Conservation (phyloP, 176 grass and related monocot species). For the Avena atlantica region DNA sequence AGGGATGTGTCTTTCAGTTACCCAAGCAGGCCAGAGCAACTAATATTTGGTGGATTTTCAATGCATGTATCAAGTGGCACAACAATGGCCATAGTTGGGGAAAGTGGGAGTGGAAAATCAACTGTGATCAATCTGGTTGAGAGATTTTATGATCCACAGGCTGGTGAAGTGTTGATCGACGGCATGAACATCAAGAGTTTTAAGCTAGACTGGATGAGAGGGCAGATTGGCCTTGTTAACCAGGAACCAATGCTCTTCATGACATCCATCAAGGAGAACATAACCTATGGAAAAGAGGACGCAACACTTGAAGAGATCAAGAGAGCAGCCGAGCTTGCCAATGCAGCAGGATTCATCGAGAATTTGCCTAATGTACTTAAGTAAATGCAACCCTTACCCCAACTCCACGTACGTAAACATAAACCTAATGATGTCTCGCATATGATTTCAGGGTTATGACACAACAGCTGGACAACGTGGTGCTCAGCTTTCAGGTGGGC, state of each 20-base stretch:
- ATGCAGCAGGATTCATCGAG: slow-evolving; percentile 61
- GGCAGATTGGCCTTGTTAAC: slow-evolving; percentile 61
- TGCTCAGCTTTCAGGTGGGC: slow-evolving; percentile 64
- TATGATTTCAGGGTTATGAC: slow-evolving; percentile 54
- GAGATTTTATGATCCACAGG: slow-evolving; percentile 82
- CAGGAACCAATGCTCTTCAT: slow-evolving; percentile 67
- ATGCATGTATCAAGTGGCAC: slow-evolving; percentile 59
- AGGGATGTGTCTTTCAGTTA: slow-evolving; percentile 65
- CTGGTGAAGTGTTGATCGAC: slow-evolving; percentile 74
- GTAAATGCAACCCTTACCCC: slow-evolving; percentile 34
- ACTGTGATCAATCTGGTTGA: slow-evolving; percentile 79
- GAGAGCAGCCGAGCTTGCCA: slow-evolving; percentile 49
- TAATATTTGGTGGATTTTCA: slow-evolving; percentile 71
- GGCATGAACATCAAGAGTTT: slow-evolving; percentile 73
- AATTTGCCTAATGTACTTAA: slow-evolving; percentile 52
- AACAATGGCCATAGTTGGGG: slow-evolving; percentile 83
- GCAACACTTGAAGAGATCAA: slow-evolving; percentile 62
- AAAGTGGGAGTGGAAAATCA: slow-evolving; percentile 88
- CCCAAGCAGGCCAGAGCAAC: slow-evolving; percentile 57
- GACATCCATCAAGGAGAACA: slow-evolving; percentile 61
- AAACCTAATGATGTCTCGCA: slow-evolving; percentile 32
- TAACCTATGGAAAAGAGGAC: slow-evolving; percentile 55
- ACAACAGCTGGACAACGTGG: slow-evolving; percentile 55
- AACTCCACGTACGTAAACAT: background rate
- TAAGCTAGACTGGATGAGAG: slow-evolving; percentile 63